Base-by-base conservation (phyloP, 495 filamentous ascomycete species). In the Penicillium daleae region DNA sequence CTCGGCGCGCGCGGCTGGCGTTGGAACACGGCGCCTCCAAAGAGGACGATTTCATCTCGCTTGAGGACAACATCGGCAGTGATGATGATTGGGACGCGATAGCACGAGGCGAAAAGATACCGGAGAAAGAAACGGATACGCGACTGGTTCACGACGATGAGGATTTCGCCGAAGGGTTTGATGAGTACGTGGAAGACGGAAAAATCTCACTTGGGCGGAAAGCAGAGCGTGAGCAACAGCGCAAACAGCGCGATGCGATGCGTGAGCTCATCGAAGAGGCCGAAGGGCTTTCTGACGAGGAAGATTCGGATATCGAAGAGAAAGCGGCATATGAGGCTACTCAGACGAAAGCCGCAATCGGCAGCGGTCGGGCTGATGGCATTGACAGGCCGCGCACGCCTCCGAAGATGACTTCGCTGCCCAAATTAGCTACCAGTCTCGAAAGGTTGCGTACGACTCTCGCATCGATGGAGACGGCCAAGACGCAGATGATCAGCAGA, bases 141-240 rank as follows among this genome's bases (percentile, higher is more conserved):
- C 82, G 95, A n/a, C 83, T 97, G 9, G 83, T 92, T 4, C 82
- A 83, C 27, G 93, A 97, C 56, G 94, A 97, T 69, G 95, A 98
- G 70, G 92, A 97, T 70, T 85, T 97, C n/a, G 89, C 88, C 32
- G 95, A 99, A 77, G 93, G 93, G 4, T 97, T 96, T 71, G 93
- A 96, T 56, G 92, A 97, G 60, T 97, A 90, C 65, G 89, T 94
- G 17, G 89, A 93, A 21, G 94, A 97, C 70, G 92, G 89, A 17
- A 84, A 84, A 31, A 85, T 97, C 12, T 83, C 91, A 3, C 82
- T 98, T 0, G 91, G 92, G 42, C 85, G 82, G 66, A 89, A 89
- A 61, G 92, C 93, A 4, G 91, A 96, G 76, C 83, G 85, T n/a
- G 91, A 90, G 57, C 87, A 90, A 22, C 82, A 84, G 29, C 80